These are phyloP conservation scores for Stephanodiscus minutulus DNA, from an alignment of 108 stramenopile species.

Conservation along the genomic window DNA sequence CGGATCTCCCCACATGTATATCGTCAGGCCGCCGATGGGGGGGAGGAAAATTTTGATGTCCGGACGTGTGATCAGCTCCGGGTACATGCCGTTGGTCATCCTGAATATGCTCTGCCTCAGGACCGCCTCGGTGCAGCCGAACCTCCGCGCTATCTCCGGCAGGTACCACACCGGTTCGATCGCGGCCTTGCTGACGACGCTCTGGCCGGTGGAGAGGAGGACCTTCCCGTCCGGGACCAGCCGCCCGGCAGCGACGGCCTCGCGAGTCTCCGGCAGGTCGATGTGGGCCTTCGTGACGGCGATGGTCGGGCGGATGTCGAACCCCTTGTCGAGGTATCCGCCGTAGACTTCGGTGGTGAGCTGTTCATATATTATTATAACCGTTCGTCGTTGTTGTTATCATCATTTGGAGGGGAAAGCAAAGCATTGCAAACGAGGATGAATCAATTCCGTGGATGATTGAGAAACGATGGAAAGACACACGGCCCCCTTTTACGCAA, in stretches of 20 bases:
- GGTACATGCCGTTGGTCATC: constrained; percentile 99
- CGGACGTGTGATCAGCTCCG: constrained; percentile 94
- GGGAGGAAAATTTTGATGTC: constrained; percentile 99
- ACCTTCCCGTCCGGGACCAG: constrained; percentile 93
- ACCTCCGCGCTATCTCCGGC: constrained; percentile 96
- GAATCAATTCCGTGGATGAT: too few species aligned
- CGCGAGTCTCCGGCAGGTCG: constrained; percentile 95
- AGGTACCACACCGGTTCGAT: constrained; percentile 99
- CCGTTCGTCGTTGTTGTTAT: neutral
- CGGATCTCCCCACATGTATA: constrained; percentile 99
- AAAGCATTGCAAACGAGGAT: neutral
- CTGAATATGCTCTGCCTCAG: constrained; percentile 95
- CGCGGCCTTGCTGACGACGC: constrained; percentile 95
- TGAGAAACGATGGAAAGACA: neutral
- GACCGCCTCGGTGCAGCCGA: constrained; percentile 88
- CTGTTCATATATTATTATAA: too few species aligned
- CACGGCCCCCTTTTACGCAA: too few species aligned
- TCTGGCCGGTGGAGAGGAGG: constrained; percentile 88
- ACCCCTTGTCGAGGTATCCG: constrained; percentile 94
- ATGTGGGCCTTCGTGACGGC: constrained; percentile 99
- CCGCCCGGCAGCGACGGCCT: constrained; percentile 85
- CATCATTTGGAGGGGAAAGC: neutral
- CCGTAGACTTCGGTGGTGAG: constrained; percentile 77
- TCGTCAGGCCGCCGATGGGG: constrained; percentile 98
- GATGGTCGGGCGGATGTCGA: constrained; percentile 99